phyloP scores from a whole-genome alignment of 768 basidiomycete genomes.

The Boletus insuetus region DNA sequence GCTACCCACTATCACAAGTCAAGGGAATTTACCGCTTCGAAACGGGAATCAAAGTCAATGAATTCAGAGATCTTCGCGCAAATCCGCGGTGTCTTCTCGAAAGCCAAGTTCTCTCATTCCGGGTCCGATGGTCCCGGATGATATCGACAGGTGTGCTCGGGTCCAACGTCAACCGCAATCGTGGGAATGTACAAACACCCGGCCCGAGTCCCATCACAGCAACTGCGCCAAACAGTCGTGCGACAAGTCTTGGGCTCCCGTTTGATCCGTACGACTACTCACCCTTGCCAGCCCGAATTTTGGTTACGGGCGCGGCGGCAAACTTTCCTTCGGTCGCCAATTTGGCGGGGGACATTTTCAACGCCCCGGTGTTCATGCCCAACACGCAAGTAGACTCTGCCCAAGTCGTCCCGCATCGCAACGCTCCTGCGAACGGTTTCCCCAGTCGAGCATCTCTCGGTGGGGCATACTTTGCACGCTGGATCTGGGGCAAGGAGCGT shows the following conservation, averaged over 20 bases:
- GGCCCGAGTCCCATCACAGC: conserved; percentile 24
- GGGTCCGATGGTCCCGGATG: conserved; percentile 79
- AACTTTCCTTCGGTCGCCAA: conserved; percentile 84
- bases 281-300: conserved; percentile 60
- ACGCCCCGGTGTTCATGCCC: conserved; percentile 75
- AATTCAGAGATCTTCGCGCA: conserved; percentile 85
- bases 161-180: conserved; percentile 29
- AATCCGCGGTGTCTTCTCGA: conserved; percentile 87
- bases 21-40: conserved; percentile 89
- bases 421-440: conserved; percentile 68
- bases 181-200: conserved; percentile 32
- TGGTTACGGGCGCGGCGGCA: conserved; percentile 77
- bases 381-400: conserved; percentile 75
- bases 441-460: conserved; percentile 71
- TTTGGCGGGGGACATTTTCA: conserved; percentile 79
- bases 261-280: conserved; percentile 79
- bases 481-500: conserved; percentile 78
- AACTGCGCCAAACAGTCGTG: conserved; percentile 23
- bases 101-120: conserved; percentile 76
- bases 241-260: conserved; percentile 53
- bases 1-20: conserved; percentile 70
- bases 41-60: conserved; percentile 82
- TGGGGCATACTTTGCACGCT: conserved; percentile 75
- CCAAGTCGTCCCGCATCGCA: conserved; percentile 64
- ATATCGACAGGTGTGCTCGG: conserved; percentile 66